These are phyloP conservation scores for Chlamydomonas schloesseri DNA, from an alignment of 139 green algal genomes.

Conservation along the genomic window DNA sequence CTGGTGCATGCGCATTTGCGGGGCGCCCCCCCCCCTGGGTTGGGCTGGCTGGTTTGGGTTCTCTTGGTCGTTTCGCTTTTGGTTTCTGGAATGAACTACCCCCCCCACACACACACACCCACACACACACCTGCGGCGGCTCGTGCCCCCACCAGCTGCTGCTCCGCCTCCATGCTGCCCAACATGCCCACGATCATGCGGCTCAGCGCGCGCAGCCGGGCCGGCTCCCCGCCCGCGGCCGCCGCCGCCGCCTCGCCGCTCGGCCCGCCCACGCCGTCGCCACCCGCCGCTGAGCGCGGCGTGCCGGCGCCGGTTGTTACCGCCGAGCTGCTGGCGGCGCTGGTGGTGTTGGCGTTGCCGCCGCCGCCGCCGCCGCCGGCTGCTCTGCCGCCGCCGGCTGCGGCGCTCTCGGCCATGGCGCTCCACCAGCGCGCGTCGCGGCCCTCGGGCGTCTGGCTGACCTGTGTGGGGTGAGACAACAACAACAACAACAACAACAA, in stretches of 20 bases:
- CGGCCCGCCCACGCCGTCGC: not conserved
- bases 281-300: not conserved
- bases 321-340: no score
- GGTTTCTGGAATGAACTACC: no score
- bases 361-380: not conserved
- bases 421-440: slow-evolving; percentile 51
- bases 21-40: no score
- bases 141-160: slow-evolving; percentile 45
- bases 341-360: no score
- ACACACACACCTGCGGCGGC: slow-evolving; percentile 39
- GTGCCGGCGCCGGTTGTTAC: no score
- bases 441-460: slow-evolving; percentile 49
- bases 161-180: slow-evolving; percentile 42
- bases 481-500: no score
- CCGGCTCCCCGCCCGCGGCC: not conserved
- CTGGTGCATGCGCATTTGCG: no score
- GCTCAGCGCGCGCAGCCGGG: slow-evolving; percentile 30
- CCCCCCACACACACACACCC: no score
- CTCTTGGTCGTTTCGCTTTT: no score
- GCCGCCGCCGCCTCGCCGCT: not conserved
- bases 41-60: no score
- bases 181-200: slow-evolving; percentile 44
- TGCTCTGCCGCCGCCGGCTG: not conserved
- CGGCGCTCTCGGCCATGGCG: slow-evolving; percentile 17
- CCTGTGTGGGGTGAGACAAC: not conserved